A percentile compares a stretch with the other conserved stretches of the same genome.
Evolutionary conservation across 192 early-diverging fungal genomes (phyloP).

Genomic region (Umbelopsis vinacea): DNA sequence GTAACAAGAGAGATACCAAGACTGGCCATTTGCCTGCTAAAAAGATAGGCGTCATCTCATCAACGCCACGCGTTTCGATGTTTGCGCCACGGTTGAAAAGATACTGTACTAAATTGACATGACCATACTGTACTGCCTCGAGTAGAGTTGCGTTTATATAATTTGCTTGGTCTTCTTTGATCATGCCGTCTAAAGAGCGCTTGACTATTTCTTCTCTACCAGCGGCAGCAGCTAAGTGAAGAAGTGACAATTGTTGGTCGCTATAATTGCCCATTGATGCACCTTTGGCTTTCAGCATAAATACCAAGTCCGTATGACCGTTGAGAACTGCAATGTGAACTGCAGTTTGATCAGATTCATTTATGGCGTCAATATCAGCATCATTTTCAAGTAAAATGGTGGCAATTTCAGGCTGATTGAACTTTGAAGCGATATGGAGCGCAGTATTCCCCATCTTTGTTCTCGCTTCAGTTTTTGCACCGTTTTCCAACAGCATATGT

Average conservation of each 20-base stretch:
- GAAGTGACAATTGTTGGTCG: too few relatives aligned
- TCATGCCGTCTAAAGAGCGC: too few relatives aligned
- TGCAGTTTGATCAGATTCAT: background rate
- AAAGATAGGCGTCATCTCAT: background rate
- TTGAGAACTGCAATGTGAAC: background rate
- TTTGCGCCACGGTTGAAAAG: background rate
- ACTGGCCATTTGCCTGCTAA: background rate
- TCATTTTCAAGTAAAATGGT: background rate
- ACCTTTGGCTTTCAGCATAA: background rate
- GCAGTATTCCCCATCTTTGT: background rate
- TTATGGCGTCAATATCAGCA: background rate
- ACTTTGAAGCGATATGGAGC: background rate
- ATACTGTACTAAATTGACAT: background rate
- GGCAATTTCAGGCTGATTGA: background rate
- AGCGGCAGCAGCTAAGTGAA: too few relatives aligned
- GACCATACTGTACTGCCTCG: background rate
- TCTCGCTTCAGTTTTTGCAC: background rate
- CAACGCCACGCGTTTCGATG: background rate
- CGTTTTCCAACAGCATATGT: background rate
- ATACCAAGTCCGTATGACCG: background rate
- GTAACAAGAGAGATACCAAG: background rate
- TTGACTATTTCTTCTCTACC: too few relatives aligned
- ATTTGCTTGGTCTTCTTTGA: too few relatives aligned
- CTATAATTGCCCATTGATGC: too few relatives aligned
- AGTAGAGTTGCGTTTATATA: background rate